Base-by-base conservation (phyloP, 768 basidiomycete species). In the Roridomyces roridus region DNA sequence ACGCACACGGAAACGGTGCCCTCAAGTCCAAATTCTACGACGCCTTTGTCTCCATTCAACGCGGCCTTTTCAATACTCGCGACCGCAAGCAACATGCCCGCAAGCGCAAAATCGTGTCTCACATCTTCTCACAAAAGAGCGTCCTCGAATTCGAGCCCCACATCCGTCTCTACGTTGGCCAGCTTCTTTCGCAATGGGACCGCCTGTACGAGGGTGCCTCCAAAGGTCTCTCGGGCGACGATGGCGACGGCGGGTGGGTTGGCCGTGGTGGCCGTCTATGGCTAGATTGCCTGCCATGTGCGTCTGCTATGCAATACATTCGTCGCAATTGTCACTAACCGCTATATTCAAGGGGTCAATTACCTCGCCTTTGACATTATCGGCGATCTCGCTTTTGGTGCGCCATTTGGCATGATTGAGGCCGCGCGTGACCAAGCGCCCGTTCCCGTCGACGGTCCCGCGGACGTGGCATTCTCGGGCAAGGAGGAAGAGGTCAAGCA, bases 31-130 rank as follows among this genome's bases (percentile, higher is more conserved):
- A 82, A n/a, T 92, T 92, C 70, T 92, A 89, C 67, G 86, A 89
- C 54, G 85, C 85, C 14, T 93, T 94, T 63, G 89, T 92, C 23
- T 87, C 87, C 25, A 89, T 91, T 54, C 76, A 74, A 28, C 82
- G 87, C 26, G 88, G 89, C 1, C 74, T 92, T 25, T 92, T 92
- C 82, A 91, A 88, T 70, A 90, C 89, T 17, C 85, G 92, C 41
- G 84, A 89, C 66, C 85, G 92, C 28, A 67, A 72, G 6, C 90
- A 93, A 54, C 94, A 96, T 68, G 81, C 91, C 6, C 85, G 94
- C 39, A 96, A 95, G 74, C 87, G 93, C 75, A 96, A 96, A 75
- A 91, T 97, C 57, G 84, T 96, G 42, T 88, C 91, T 1, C 85
- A 91, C 67, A 88, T 92, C 65, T 92, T 92, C 73, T 87, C 88